Evolutionary conservation across 139 green algal species (phyloP), one percentile per base, ranked within the genome.

Genomic region (Picochlorum sp.): DNA sequence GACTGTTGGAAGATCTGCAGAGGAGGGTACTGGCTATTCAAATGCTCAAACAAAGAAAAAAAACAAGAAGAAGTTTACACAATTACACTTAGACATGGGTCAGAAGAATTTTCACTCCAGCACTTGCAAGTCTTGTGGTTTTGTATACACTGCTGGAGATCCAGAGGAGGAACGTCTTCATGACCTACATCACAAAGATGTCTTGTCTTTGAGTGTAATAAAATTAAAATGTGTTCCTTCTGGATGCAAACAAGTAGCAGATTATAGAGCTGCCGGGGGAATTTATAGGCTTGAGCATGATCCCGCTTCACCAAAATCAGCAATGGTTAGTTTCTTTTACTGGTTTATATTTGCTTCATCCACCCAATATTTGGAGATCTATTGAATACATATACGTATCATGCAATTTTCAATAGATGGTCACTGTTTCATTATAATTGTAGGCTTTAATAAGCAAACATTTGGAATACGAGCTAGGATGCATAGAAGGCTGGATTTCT

Each of bases 81-180:
- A 79, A 57, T 29, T 73, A 22, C 55, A 72, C 54, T 41, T 81
- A 22, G 74, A 81, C 39, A 36, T 68, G 3, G 74, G 74, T 14
- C 74, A 81, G 70, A 55, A 39, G 4, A 45, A 77, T 41, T 82
- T 82, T 44, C 40, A 69, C 35, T 43, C 37, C 14, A 67, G 20
- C 7, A 63, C 45, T 7, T 82, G 75, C 51, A 35, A 31, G 10
- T 24, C 55, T 0, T 82, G 75, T 37, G 67, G 72, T 29, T 39
- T 82, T 51, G 32, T 72, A 22, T 82, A 82, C 30, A 53, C 67
- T 7, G 67, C 43, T 9, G 74, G 70, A 5, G 49, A 75, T 16
- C 36, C 57, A 24, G 32, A 22, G 13, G 74, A 82, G 26, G 74
- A 82, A 18, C 51, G 37, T n/a, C 20, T 67, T 36, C 74, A 82